Percentiles rank a stretch among this genome's conserved stretches.
phyloP scores from a whole-genome alignment of 805 yeast species.

The Zygosaccharomyces lentus region DNA sequence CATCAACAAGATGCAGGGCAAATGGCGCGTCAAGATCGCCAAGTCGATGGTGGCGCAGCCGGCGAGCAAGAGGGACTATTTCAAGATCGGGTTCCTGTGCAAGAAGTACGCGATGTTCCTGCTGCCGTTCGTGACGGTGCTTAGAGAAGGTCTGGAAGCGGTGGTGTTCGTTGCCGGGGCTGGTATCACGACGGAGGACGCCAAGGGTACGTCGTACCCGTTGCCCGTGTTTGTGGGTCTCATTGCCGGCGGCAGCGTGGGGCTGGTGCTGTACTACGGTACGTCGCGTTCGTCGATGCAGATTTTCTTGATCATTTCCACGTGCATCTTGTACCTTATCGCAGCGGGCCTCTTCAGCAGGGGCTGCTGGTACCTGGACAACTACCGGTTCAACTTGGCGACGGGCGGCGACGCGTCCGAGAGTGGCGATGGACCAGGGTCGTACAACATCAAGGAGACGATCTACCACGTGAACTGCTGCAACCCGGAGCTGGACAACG shows the following conservation, averaged over 20 bases:
- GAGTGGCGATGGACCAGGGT: constrained; percentile 90
- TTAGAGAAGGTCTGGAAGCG: constrained; percentile 97
- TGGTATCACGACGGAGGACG: constrained; percentile 55
- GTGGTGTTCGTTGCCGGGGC: constrained; percentile 96
- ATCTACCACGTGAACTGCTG: constrained; percentile 99
- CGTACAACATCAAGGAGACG: constrained; percentile 70
- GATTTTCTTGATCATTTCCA: constrained; percentile 79
- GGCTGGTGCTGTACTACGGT: constrained; percentile 69
- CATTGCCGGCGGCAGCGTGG: constrained; percentile 70
- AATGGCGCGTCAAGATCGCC: constrained; percentile 96
- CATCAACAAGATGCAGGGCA: constrained; percentile 91
- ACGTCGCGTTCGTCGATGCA: constrained; percentile 83
- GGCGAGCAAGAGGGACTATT: constrained; percentile 45
- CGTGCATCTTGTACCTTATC: constrained; percentile 83
- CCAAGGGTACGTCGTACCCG: constrained; percentile 75
- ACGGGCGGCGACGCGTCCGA: constrained; percentile 97
- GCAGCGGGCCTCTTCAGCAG: constrained; percentile 91
- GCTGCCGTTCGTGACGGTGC: constrained; percentile 82
- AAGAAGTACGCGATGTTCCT: constrained; percentile 84
- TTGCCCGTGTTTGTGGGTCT: constrained; percentile 88
- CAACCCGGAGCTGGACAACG: constrained; percentile 84
- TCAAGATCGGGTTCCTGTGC: constrained; percentile 49
- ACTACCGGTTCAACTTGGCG: constrained; percentile 52
- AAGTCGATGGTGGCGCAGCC: constrained; percentile 67
- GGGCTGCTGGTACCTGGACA: constrained; percentile 87